Conservation (phyloP, 192 early-diverging fungal genomes). For the Coemansia sp. region DNA sequence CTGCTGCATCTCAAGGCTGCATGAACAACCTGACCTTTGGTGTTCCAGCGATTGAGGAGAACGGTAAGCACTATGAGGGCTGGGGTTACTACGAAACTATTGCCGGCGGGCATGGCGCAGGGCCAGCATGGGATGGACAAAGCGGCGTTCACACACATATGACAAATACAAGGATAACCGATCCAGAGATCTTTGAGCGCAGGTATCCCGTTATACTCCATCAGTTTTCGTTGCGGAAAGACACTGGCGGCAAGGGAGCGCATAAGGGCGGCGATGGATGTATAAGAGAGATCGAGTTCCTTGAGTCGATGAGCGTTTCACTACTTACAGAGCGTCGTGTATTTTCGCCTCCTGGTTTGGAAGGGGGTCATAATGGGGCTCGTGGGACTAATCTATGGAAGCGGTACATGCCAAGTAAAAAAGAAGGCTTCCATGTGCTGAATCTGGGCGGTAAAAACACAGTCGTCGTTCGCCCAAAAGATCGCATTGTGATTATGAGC, state of each 20-base stretch:
- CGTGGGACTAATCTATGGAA: constrained; percentile 80
- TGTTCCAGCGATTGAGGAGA: constrained; percentile 34
- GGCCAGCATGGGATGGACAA: constrained; percentile 85
- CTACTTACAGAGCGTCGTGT: constrained; percentile 92
- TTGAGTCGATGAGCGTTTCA: constrained; percentile 81
- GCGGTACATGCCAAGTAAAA: constrained; percentile 31
- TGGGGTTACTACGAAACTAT: constrained; percentile 99
- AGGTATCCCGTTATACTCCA: constrained; percentile 88
- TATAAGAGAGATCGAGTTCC: constrained; percentile 92
- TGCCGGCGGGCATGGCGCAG: constrained; percentile 83
- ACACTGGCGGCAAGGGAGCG: constrained; percentile 77
- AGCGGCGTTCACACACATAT: constrained; percentile 82
- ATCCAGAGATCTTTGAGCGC: constrained; percentile 92
- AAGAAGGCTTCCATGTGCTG: constrained; percentile 44
- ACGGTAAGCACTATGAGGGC: constrained; percentile 57
- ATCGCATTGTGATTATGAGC: constrained; percentile 80
- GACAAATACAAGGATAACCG: constrained; percentile 98
- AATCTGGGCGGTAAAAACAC: constrained; percentile 91
- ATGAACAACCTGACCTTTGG: constrained; percentile 99
- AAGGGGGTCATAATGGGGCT: constrained; percentile 73
- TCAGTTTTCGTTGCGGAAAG: constrained; percentile 72
- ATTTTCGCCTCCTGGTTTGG: constrained; percentile 81
- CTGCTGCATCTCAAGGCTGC: constrained; percentile 90
- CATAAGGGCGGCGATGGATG: constrained; percentile 86
- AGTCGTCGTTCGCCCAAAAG: constrained; percentile 70